Evolutionary conservation across 1,284 basidiomycete genomes (phyloP).

Genomic region (Athelia sp.): DNA sequence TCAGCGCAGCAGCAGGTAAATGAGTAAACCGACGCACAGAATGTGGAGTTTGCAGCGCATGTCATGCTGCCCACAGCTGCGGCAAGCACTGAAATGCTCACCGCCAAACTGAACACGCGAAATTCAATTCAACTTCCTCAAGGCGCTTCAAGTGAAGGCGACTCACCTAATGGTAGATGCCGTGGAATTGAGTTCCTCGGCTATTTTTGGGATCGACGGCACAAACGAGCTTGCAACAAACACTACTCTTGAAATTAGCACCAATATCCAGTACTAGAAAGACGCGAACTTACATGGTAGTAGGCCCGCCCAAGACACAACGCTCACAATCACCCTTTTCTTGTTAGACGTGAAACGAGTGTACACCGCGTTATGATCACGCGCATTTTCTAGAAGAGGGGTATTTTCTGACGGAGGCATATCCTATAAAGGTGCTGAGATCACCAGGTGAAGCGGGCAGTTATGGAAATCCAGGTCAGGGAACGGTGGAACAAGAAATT

Average conservation of each 20-base stretch:
- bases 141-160: not conserved
- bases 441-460: too few relatives aligned
- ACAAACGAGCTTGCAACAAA: slow-evolving; percentile 67
- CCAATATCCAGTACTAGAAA: slow-evolving; percentile 20
- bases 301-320: slow-evolving; percentile 50
- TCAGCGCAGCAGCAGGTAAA: not conserved
- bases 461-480: too few relatives aligned
- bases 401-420: slow-evolving; percentile 20
- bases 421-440: too few relatives aligned
- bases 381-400: slow-evolving; percentile 13
- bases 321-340: slow-evolving; percentile 43
- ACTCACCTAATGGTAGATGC: slow-evolving; percentile 49
- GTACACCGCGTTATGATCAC: slow-evolving; percentile 36
- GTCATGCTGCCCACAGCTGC: slow-evolving; percentile 38
- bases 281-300: slow-evolving; percentile 40
- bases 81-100: slow-evolving; percentile 40
- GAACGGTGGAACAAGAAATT: too few relatives aligned
- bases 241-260: slow-evolving; percentile 42
- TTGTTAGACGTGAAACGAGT: slow-evolving; percentile 39
- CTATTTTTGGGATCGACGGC: slow-evolving; percentile 65
- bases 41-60: slow-evolving; percentile 50
- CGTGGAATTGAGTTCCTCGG: slow-evolving; percentile 53
- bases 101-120: slow-evolving; percentile 21
- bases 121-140: slow-evolving; percentile 16
- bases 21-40: slow-evolving; percentile 42